Conservation (phyloP, 2,329 filamentous ascomycete species). For the Didymosphaeria variabile region DNA sequence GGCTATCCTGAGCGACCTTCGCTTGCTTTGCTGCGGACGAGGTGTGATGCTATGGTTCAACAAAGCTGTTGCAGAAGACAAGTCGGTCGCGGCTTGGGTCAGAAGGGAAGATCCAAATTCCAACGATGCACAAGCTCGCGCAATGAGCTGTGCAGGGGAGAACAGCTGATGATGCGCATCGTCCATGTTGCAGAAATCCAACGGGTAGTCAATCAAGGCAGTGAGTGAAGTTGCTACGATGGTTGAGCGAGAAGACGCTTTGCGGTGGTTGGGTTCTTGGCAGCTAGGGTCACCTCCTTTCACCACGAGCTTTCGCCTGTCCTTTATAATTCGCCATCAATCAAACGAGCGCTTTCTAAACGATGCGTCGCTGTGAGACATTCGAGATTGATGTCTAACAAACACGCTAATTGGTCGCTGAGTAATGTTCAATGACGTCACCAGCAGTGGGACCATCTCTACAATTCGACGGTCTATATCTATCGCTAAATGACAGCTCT, state of each 20-base stretch:
- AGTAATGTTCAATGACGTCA: background rate
- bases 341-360: background rate
- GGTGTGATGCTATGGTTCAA: background rate
- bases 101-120: background rate
- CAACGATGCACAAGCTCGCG: conserved; percentile 9
- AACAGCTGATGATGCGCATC: background rate
- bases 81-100: conserved; percentile 9
- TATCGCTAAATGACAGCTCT: too few relatives aligned
- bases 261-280: background rate
- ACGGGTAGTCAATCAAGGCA: background rate
- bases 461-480: background rate
- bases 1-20: background rate
- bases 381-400: too few relatives aligned
- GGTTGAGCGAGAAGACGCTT: background rate
- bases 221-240: background rate
- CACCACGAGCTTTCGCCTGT: background rate
- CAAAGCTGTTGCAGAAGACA: conserved; percentile 7
- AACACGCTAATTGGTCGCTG: too few relatives aligned
- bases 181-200: background rate
- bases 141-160: conserved; percentile 1
- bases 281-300: background rate
- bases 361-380: background rate
- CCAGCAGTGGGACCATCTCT: too few relatives aligned
- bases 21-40: background rate
- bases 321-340: too few relatives aligned